Evolutionary conservation across 2,329 filamentous ascomycete genomes (phyloP), one percentile per base, ranked within the genome.

Genomic region (Metarhizium guizhouense): DNA sequence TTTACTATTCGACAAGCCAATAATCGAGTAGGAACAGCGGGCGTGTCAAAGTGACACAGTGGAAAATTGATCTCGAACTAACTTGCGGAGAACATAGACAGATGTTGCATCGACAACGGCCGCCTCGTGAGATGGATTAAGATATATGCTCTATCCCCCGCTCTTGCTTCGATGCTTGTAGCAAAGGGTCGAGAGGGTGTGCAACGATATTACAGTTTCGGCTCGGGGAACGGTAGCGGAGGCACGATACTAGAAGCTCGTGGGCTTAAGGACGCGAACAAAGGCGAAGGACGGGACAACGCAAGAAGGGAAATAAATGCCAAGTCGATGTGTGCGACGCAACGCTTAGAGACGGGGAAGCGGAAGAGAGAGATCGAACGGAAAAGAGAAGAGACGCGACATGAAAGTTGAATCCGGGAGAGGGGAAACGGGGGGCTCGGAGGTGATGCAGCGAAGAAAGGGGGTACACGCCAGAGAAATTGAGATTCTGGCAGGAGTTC

Each of bases 31-130:
- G 53, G 32, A 62, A 63, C 63, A 64, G 64, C 25, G 62, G 66
- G 64, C 66, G 64, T 65, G 66, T n/a, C 64, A 61, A 58, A 57
- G 51, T 60, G 64, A 68, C 68, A 68, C 59, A 64, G 63, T 67
- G 64, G 65, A 43, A 63, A 16, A 16, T 47, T 29, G 8, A 51
- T 63, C 59, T 62, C 57, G 54, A 59, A 57, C 64, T 66, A 68
- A 54, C 60, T 65, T 57, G 60, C 56, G 58, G 63, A 64, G 58
- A 64, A 68, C 69, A 72, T 72, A 64, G 64, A 62, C 38, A 45
- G 10, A 25, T 25, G 20, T 30, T 29, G 45, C 20, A 48, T 48
- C 25, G 45, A 48, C 20, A 7, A 16, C 45, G 13, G 13, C 45
- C 11, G 18, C 5, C 43, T 20, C n/a, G 43, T 7, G 18, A 11